Evolutionary conservation across 148 eudicot species (phyloP).

Genomic region (Euryodendron excelsum): DNA sequence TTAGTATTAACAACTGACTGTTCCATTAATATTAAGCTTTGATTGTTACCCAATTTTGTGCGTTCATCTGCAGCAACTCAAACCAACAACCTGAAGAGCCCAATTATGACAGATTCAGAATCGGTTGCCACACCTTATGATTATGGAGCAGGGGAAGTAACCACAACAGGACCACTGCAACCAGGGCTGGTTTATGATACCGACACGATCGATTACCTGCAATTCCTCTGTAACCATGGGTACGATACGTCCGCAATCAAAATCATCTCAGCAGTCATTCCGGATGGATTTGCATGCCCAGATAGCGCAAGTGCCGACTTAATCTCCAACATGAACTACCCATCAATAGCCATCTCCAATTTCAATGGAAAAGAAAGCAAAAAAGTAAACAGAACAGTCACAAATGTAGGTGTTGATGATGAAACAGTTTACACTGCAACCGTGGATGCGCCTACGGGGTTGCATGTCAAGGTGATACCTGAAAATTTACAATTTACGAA

Average conservation of each 20-base stretch:
- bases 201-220: slow-evolving; percentile 43
- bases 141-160: slow-evolving; percentile 73
- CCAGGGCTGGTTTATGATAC: slow-evolving; percentile 69
- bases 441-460: slow-evolving; percentile 38
- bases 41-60: background rate
- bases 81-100: slow-evolving; percentile 42
- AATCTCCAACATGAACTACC: slow-evolving; percentile 68
- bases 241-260: slow-evolving; percentile 46
- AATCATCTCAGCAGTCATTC: slow-evolving; percentile 37
- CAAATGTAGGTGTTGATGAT: slow-evolving; percentile 49
- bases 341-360: slow-evolving; percentile 61
- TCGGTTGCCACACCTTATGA: slow-evolving; percentile 62
- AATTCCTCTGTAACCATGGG: slow-evolving; percentile 57
- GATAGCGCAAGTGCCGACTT: slow-evolving; percentile 32
- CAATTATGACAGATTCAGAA: slow-evolving; percentile 44
- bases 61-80: slow-evolving; percentile 49
- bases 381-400: slow-evolving; percentile 56
- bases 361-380: slow-evolving; percentile 19
- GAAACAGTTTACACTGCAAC: slow-evolving; percentile 39
- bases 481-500: slow-evolving; percentile 42
- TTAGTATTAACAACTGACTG: slow-evolving; percentile 6
- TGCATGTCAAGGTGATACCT: slow-evolving; percentile 53
- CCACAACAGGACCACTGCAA: slow-evolving; percentile 41
- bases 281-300: slow-evolving; percentile 51
- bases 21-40: background rate